Evolutionary conservation across 768 basidiomycete genomes (phyloP).

Genomic region (Hysterangium stoloniferum): DNA sequence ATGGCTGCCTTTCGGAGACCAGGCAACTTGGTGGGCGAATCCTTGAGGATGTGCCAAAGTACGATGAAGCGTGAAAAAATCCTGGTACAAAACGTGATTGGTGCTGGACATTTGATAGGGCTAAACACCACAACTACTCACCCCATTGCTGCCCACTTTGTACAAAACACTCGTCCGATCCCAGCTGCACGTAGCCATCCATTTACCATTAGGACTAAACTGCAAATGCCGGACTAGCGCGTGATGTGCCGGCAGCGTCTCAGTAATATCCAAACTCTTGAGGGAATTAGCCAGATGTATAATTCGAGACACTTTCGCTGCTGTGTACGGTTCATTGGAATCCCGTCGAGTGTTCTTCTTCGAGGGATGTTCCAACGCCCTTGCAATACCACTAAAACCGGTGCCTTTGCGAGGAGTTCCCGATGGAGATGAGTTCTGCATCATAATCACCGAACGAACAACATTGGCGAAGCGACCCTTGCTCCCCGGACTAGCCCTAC

Average conservation of each 20-base stretch:
- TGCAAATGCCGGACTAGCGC: constrained; percentile 66
- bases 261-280: constrained; percentile 42
- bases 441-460: constrained; percentile 41
- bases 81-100: constrained; percentile 27
- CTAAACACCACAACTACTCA: constrained; percentile 25
- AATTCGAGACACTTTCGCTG: constrained; percentile 44
- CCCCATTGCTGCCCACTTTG: constrained; percentile 38
- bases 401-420: not conserved
- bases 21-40: constrained; percentile 73
- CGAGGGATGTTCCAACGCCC: constrained; percentile 8
- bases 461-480: constrained; percentile 32
- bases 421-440: constrained; percentile 28
- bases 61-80: constrained; percentile 51
- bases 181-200: constrained; percentile 73
- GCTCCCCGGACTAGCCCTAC: too few species aligned
- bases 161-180: constrained; percentile 64
- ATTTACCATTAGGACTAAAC: constrained; percentile 71
- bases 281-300: constrained; percentile 49
- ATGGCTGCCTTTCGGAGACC: constrained; percentile 58
- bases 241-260: constrained; percentile 56
- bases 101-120: not conserved
- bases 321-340: constrained; percentile 20
- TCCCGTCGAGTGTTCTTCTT: constrained; percentile 9
- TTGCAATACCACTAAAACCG: constrained; percentile 15
- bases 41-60: constrained; percentile 59